Evolutionary conservation across 139 green algal species (phyloP).

Genomic region (Astrephomene gubernaculifera): DNA sequence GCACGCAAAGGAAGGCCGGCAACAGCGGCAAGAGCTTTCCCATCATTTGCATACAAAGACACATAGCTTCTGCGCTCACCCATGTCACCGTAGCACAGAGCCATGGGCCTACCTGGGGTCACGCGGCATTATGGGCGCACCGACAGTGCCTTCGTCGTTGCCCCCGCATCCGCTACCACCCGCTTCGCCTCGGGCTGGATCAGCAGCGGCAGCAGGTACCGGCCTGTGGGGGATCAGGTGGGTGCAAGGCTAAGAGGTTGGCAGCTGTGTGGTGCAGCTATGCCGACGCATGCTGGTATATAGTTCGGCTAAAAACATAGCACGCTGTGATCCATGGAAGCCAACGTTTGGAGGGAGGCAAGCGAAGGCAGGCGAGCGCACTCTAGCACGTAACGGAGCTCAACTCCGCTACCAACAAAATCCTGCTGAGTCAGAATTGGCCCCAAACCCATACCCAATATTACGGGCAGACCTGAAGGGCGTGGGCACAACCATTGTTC

Average conservation of each 20-base stretch:
- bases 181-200: neutral
- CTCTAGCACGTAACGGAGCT: no score
- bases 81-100: no score
- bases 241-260: neutral
- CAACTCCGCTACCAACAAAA: neutral
- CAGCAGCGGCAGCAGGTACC: neutral
- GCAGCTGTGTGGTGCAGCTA: neutral
- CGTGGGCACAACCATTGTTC: neutral
- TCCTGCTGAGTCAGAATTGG: neutral
- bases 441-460: neutral
- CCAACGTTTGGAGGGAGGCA: neutral
- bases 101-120: neutral
- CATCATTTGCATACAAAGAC: neutral
- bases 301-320: neutral
- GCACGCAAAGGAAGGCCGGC: neutral
- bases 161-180: neutral
- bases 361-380: neutral
- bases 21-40: neutral
- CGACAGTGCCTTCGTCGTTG: neutral
- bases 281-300: neutral
- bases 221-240: neutral
- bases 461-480: conserved; percentile 8
- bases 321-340: no score
- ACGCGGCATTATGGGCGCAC: neutral
- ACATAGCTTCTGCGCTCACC: no score